phyloP scores from a whole-genome alignment of 306 rosid species.

The Lupinus albus region DNA sequence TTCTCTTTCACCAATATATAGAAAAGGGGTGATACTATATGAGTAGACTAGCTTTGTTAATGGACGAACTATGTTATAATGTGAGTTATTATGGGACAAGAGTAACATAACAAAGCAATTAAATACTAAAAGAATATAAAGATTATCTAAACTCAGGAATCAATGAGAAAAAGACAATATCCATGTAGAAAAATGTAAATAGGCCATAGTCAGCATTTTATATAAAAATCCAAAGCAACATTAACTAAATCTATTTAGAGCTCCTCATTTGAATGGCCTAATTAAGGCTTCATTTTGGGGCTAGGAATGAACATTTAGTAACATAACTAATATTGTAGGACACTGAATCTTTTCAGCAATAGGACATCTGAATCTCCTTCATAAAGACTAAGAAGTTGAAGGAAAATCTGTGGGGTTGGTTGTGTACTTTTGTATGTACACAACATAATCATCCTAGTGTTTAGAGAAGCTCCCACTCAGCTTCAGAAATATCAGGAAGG shows the following conservation, averaged over 20 bases:
- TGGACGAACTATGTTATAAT: no score
- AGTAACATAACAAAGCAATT: no score
- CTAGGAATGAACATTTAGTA: neutral
- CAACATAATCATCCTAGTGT: slow-evolving; percentile 20
- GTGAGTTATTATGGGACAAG: no score
- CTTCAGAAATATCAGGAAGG: slow-evolving; percentile 48
- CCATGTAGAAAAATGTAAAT: slow-evolving; percentile 18
- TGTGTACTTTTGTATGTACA: slow-evolving; percentile 49
- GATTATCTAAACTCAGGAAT: slow-evolving; percentile 13
- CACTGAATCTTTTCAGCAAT: slow-evolving; percentile 32
- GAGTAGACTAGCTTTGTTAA: no score
- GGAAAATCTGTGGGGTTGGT: slow-evolving; percentile 4
- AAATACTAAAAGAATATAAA: no score
- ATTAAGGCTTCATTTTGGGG: slow-evolving; percentile 14
- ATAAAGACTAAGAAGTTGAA: slow-evolving; percentile 32
- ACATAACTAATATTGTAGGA: slow-evolving; percentile 1
- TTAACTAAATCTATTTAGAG: slow-evolving; percentile 24
- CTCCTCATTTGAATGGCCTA: slow-evolving; percentile 27
- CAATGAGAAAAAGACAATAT: slow-evolving; percentile 2
- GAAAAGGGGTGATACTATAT: no score
- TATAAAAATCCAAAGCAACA: neutral
- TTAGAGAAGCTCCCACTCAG: slow-evolving; percentile 90
- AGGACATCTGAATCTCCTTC: slow-evolving; percentile 33
- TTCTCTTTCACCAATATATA: no score
- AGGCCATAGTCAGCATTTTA: neutral